A percentile compares a stretch with the other conserved stretches of the same genome.
Conservation (phyloP, 257 asterid genomes). For the Cynanchum wilfordii region DNA sequence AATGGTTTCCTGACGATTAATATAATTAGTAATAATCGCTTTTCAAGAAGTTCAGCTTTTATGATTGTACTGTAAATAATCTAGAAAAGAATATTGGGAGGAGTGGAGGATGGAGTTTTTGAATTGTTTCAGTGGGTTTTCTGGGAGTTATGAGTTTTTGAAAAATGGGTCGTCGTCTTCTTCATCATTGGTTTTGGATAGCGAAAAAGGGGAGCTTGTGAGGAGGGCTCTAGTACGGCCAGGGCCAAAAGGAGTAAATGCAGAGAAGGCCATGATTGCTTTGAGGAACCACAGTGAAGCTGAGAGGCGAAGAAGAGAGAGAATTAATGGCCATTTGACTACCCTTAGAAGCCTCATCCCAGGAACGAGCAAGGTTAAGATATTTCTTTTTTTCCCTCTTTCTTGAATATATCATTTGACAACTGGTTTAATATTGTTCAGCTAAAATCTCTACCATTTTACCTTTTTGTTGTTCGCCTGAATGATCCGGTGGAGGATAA, state of each 20-base stretch:
- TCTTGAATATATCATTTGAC: neutral
- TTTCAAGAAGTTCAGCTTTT: neutral
- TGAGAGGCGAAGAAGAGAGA: conserved; percentile 72
- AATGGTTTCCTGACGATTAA: conserved; percentile 9
- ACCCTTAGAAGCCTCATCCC: conserved; percentile 68
- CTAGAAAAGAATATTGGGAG: neutral
- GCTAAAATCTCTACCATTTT: neutral
- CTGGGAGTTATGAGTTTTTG: conserved; percentile 32
- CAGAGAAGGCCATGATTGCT: conserved; percentile 73
- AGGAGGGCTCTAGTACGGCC: conserved; percentile 45
- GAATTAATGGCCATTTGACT: conserved; percentile 69
- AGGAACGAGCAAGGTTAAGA: conserved; percentile 59
- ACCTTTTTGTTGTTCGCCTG: neutral
- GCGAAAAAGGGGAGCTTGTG: conserved; percentile 60
- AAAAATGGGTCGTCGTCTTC: conserved; percentile 35
- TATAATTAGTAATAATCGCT: neutral
- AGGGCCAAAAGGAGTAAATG: conserved; percentile 38
- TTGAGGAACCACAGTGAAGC: conserved; percentile 81
- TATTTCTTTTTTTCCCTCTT: neutral
- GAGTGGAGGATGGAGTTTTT: conserved; percentile 40
- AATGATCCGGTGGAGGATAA: neutral
- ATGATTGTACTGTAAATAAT: neutral
- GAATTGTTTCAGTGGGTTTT: conserved; percentile 33
- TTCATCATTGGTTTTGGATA: conserved; percentile 52
- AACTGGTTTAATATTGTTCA: neutral